Conservation (phyloP, 495 filamentous ascomycete species). For the Penicillium odoratum region DNA sequence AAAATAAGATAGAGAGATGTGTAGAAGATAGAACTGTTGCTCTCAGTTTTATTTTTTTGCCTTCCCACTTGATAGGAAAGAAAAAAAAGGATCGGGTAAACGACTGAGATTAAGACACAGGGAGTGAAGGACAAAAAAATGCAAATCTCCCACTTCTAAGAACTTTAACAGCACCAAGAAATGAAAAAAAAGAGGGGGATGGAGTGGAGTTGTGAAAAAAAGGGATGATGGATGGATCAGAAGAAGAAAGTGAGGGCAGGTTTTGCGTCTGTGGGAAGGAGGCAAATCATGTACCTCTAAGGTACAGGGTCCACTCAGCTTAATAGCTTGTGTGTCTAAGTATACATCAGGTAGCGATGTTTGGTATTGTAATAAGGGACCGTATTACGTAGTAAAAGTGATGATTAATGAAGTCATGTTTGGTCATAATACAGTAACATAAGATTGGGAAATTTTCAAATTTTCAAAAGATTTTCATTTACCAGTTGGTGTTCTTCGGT, state of each 20-base stretch:
- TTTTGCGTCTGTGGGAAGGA: constrained; percentile 31
- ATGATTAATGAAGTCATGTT: neutral
- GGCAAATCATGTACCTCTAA: constrained; percentile 25
- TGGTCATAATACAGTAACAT: neutral
- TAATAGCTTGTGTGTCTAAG: constrained; percentile 2
- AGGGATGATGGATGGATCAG: constrained; percentile 41
- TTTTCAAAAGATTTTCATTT: constrained; percentile 1
- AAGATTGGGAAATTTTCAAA: neutral
- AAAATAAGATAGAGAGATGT: constrained; percentile 15
- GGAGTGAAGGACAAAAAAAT: constrained; percentile 36
- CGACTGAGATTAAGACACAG: constrained; percentile 13
- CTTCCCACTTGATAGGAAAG: constrained; percentile 20
- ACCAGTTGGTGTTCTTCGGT: constrained; percentile 10
- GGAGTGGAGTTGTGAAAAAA: constrained; percentile 26
- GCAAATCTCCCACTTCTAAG: constrained; percentile 39
- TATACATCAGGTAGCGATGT: constrained; percentile 1
- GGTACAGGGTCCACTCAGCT: constrained; percentile 3
- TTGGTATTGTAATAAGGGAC: neutral
- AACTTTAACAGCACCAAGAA: constrained; percentile 44
- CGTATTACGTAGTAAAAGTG: neutral
- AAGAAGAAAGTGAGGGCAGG: constrained; percentile 17
- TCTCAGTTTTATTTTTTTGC: constrained; percentile 18
- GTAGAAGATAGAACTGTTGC: constrained; percentile 19
- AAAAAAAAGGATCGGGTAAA: constrained; percentile 25
- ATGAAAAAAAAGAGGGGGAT: constrained; percentile 31